Percentiles rank a stretch among this genome's conserved stretches.
Evolutionary conservation across 2,329 filamentous ascomycete species (phyloP).

Genomic region (Piedraia hortae): DNA sequence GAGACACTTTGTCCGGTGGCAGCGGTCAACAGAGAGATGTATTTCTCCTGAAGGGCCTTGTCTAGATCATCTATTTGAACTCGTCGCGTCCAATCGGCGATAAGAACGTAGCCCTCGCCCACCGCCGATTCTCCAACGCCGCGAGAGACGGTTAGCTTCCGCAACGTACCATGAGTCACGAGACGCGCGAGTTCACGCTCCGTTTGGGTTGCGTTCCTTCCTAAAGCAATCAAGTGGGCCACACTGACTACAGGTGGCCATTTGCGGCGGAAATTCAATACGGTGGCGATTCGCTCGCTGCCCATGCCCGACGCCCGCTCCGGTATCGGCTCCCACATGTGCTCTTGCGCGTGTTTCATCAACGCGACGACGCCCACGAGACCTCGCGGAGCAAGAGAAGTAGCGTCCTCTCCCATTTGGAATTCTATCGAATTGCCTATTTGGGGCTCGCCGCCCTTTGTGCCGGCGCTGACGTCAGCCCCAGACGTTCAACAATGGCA

Average conservation of each 20-base stretch:
- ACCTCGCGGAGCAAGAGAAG: too few relatives aligned
- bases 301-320: conserved; percentile 30
- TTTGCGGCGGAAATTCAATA: conserved; percentile 30
- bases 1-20: conserved; percentile 19
- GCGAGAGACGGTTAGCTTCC: conserved; percentile 35
- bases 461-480: too few relatives aligned
- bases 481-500: too few relatives aligned
- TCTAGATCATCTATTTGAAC: conserved; percentile 14
- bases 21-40: conserved; percentile 26
- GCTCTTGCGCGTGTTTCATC: conserved; percentile 30
- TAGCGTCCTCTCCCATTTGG: too few relatives aligned
- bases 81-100: conserved; percentile 24
- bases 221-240: conserved; percentile 36
- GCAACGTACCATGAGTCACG: conserved; percentile 26
- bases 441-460: too few relatives aligned
- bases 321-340: conserved; percentile 39
- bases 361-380: too few relatives aligned
- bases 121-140: conserved; percentile 28
- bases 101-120: conserved; percentile 37
- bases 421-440: too few relatives aligned
- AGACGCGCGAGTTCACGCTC: conserved; percentile 41
- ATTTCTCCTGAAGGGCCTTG: conserved; percentile 21
- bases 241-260: conserved; percentile 38
- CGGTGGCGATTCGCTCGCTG: conserved; percentile 32
- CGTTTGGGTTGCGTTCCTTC: conserved; percentile 32